These are phyloP conservation scores for Ephemerocybe angulata DNA, from an alignment of 768 basidiomycete genomes.

Conservation along the genomic window DNA sequence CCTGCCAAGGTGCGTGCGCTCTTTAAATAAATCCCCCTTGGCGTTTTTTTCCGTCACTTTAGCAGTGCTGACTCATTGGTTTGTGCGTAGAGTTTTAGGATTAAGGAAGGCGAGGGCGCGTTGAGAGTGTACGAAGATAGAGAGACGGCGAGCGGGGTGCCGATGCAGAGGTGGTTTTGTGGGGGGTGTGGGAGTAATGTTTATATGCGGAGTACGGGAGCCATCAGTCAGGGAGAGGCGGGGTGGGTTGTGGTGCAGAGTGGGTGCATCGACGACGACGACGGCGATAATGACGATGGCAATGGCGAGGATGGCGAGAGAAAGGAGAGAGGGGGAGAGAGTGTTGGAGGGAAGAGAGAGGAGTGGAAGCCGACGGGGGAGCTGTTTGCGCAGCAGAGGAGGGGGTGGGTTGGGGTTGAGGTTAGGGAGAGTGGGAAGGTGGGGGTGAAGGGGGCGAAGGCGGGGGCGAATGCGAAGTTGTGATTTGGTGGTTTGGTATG, in stretches of 20 bases:
- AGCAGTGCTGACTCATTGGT: constrained; percentile 25
- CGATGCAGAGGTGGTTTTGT: constrained; percentile 33
- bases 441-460: no score
- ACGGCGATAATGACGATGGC: constrained; percentile 22
- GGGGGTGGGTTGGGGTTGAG: constrained; percentile 13
- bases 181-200: constrained; percentile 35
- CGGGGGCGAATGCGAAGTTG: background rate
- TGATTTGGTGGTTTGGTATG: no score
- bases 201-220: constrained; percentile 19
- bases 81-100: constrained; percentile 7
- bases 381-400: constrained; percentile 21
- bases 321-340: constrained; percentile 29
- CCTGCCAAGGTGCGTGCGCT: constrained; percentile 26
- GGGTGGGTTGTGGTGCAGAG: background rate
- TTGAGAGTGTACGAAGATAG: constrained; percentile 26
- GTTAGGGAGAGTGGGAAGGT: no score
- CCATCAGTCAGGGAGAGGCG: background rate
- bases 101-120: constrained; percentile 17
- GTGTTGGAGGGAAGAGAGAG: no score
- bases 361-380: no score
- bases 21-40: background rate
- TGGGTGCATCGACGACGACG: constrained; percentile 5
- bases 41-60: background rate
- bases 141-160: constrained; percentile 27
- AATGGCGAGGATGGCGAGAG: constrained; percentile 29